Percentiles rank a stretch among this genome's conserved stretches.
phyloP scores from a whole-genome alignment of 768 basidiomycete genomes.

The Lyophyllum semitale region DNA sequence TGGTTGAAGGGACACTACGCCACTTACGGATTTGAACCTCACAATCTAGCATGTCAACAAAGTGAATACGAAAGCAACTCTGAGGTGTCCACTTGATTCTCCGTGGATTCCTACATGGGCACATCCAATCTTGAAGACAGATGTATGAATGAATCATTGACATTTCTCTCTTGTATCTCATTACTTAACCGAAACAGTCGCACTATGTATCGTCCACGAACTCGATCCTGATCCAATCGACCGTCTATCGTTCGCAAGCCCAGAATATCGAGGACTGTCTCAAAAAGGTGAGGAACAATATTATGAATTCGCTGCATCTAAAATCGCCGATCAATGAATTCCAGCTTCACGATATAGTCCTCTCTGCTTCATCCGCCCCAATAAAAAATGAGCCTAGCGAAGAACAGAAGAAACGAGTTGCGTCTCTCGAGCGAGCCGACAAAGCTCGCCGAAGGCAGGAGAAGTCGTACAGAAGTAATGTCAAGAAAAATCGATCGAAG shows the following conservation, averaged over 20 bases:
- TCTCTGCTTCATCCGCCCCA: constrained; percentile 43
- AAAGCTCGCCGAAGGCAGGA: constrained; percentile 48
- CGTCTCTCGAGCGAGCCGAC: constrained; percentile 42
- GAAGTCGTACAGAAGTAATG: constrained; percentile 54
- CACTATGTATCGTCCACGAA: constrained; percentile 69
- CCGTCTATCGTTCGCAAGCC: constrained; percentile 71
- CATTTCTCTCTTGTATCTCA: not conserved
- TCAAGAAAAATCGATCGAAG: constrained; percentile 41
- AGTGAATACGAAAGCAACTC: constrained; percentile 79
- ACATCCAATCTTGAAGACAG: constrained; percentile 40
- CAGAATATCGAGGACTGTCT: constrained; percentile 77
- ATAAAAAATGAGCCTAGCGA: constrained; percentile 57
- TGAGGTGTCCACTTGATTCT: constrained; percentile 58
- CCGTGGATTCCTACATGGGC: constrained; percentile 77
- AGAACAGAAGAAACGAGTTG: constrained; percentile 58
- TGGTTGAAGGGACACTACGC: not conserved
- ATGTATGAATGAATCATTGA: constrained; percentile 39
- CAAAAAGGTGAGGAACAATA: constrained; percentile 50
- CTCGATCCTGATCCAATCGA: constrained; percentile 71
- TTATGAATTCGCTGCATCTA: not conserved
- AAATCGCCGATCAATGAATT: not conserved
- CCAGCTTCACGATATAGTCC: constrained; percentile 57
- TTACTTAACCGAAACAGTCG: constrained; percentile 41
- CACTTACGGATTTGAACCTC: not conserved
- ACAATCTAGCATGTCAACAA: constrained; percentile 77